phyloP scores from a whole-genome alignment of 2,329 filamentous ascomycete species.

The Aspergillus ochraceus region DNA sequence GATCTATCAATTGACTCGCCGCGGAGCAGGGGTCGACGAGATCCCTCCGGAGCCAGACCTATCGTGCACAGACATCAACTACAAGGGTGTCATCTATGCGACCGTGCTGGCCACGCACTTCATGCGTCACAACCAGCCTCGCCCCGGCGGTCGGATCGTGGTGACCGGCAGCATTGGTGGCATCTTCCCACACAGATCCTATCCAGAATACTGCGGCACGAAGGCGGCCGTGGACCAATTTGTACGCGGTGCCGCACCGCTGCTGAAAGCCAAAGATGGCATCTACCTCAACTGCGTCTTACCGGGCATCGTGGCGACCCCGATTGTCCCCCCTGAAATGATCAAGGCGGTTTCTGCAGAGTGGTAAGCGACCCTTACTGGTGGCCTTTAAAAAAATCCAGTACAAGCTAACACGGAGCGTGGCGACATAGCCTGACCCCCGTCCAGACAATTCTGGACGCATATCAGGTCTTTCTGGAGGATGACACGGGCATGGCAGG shows the following conservation, averaged over 20 bases:
- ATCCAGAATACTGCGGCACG: constrained; percentile 53
- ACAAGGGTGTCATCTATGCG: constrained; percentile 54
- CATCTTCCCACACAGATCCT: constrained; percentile 45
- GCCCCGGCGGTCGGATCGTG: constrained; percentile 46
- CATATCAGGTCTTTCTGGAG: constrained; percentile 49
- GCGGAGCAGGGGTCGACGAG: constrained; percentile 27
- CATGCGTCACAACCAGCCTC: constrained; percentile 50
- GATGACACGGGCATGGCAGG: constrained; percentile 45
- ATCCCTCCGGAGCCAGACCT: constrained; percentile 49
- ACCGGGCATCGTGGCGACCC: constrained; percentile 50
- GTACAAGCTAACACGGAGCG: not conserved
- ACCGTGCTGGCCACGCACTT: constrained; percentile 53
- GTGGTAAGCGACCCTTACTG: constrained; percentile 17
- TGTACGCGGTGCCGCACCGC: constrained; percentile 39
- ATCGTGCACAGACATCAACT: constrained; percentile 50
- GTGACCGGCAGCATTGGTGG: constrained; percentile 47
- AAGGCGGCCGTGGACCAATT: constrained; percentile 51
- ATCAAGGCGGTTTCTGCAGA: constrained; percentile 42
- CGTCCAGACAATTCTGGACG: constrained; percentile 46
- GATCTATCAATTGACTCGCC: constrained; percentile 45
- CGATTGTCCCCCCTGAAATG: constrained; percentile 48
- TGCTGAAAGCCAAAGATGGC: constrained; percentile 49
- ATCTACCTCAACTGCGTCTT: constrained; percentile 51
- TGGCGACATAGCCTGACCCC: constrained; percentile 38
- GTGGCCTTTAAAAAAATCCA: not conserved